Evolutionary conservation across 2,329 filamentous ascomycete genomes (phyloP).

Genomic region (Trichoderma atrobrunneum): DNA sequence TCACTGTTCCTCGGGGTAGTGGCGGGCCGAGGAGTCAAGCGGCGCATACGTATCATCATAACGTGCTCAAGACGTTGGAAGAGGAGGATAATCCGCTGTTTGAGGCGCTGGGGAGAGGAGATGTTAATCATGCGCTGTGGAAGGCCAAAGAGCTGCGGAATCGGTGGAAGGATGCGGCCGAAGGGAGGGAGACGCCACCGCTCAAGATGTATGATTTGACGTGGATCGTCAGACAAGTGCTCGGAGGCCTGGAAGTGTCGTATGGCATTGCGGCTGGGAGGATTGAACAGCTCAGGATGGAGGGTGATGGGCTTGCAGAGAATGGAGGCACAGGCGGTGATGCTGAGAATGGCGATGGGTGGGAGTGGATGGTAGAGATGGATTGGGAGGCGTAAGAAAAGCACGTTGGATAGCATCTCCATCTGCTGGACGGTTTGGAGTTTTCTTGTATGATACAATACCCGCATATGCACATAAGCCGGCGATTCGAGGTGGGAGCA

Average conservation of each 20-base stretch:
- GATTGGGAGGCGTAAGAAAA: slow-evolving; percentile 34
- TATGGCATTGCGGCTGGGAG: slow-evolving; percentile 50
- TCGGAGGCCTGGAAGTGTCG: slow-evolving; percentile 58
- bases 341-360: slow-evolving; percentile 28
- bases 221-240: slow-evolving; percentile 55
- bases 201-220: slow-evolving; percentile 62
- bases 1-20: slow-evolving; percentile 43
- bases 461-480: neutral
- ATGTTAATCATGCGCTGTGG: slow-evolving; percentile 56
- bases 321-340: slow-evolving; percentile 15
- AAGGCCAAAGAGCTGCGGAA: slow-evolving; percentile 70
- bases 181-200: slow-evolving; percentile 37
- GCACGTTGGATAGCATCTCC: neutral
- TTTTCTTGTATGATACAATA: neutral
- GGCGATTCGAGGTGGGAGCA: neutral
- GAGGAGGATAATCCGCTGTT: slow-evolving; percentile 56
- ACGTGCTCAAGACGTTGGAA: slow-evolving; percentile 62
- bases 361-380: slow-evolving; percentile 44
- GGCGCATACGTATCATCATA: slow-evolving; percentile 63
- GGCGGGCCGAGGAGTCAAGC: slow-evolving; percentile 10
- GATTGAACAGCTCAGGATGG: slow-evolving; percentile 39
- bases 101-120: slow-evolving; percentile 50
- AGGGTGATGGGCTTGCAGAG: slow-evolving; percentile 25
- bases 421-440: neutral
- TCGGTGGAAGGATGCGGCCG: slow-evolving; percentile 67